Evolutionary conservation across 1,139 yeast genomes (phyloP), one percentile per base, ranked within the genome.

Genomic region (Kodamaea derodonti): DNA sequence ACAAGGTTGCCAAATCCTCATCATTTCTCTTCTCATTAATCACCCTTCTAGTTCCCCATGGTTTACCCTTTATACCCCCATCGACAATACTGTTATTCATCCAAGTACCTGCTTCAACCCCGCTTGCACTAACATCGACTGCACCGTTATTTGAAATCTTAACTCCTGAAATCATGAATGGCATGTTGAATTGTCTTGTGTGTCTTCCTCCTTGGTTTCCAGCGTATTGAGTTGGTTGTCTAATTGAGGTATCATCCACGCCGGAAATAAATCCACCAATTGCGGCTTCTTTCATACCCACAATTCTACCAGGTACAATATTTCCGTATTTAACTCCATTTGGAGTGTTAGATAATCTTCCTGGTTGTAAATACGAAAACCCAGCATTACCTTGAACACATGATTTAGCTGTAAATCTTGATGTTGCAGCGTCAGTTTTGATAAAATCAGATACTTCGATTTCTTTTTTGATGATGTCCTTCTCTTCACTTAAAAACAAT

Each of bases 301-400:
- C 64, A 30, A 76, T 62, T 65, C 96, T 79, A 41, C 94, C 95
- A 12, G 84, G 84, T 11, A 78, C 80, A 24, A 81, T 66, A 37
- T 67, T 65, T 24, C 77, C 76, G 38, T 75, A 68, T 36, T 72
- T 65, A 26, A 81, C 62, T 31, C 96, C 96, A 46, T 81, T 75
- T 22, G 95, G 95, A 2, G 88, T 72, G 58, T 82, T 84, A 42
- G 69, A 56, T 32, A 86, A 65, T 54, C 88, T 73, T 6, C 95
- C 95, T 44, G 73, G 75, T 46, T 83, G 72, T 32, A 71, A 72
- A 51, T 86, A 87, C 2, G 86, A 74, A 40, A 84, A 67, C 11
- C 94, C 94, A 30, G 82, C 94, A 9, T 83, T 77, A 27, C 87
- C 92, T 39, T 80, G 74, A 30, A 77, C 56, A 16, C 34, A 29